A percentile compares a stretch with the other conserved stretches of the same genome.
Conservation (phyloP, 2,329 filamentous ascomycete species). For the Colletotrichum destructivum region DNA sequence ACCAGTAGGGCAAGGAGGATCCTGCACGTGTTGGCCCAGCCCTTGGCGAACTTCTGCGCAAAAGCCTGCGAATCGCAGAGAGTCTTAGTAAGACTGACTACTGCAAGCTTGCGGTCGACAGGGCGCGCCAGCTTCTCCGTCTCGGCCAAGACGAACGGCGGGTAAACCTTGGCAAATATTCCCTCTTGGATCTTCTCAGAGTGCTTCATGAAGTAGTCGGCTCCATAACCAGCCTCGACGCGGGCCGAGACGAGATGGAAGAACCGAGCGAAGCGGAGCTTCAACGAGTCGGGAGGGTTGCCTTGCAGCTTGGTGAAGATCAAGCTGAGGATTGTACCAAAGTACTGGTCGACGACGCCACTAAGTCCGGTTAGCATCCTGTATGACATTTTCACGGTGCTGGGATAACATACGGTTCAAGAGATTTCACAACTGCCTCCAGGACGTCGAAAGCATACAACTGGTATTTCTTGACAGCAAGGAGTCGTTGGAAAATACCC, state of each 20-base stretch:
- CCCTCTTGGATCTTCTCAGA: slow-evolving; percentile 86
- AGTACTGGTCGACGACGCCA: slow-evolving; percentile 79
- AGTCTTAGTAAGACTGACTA: slow-evolving; percentile 94
- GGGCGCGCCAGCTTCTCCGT: slow-evolving; percentile 91
- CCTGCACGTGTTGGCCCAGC: slow-evolving; percentile 92
- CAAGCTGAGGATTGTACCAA: slow-evolving; percentile 83
- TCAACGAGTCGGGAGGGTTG: slow-evolving; percentile 81
- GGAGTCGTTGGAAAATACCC: slow-evolving; percentile 95
- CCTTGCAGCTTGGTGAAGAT: slow-evolving; percentile 85
- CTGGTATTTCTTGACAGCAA: slow-evolving; percentile 87
- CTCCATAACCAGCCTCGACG: slow-evolving; percentile 84
- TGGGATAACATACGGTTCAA: slow-evolving; percentile 74
- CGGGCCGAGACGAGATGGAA: slow-evolving; percentile 92
- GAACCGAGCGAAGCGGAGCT: slow-evolving; percentile 90
- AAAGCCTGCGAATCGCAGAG: slow-evolving; percentile 90
- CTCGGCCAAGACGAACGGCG: slow-evolving; percentile 87
- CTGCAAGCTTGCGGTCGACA: slow-evolving; percentile 92
- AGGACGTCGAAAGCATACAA: slow-evolving; percentile 90
- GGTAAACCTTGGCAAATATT: slow-evolving; percentile 88
- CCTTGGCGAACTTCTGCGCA: slow-evolving; percentile 84
- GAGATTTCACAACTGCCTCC: slow-evolving; percentile 81
- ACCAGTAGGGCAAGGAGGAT: slow-evolving; percentile 90
- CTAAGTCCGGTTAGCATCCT: slow-evolving; percentile 56
- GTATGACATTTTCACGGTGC: neutral
- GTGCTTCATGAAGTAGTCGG: slow-evolving; percentile 91